Evolutionary conservation across 495 filamentous ascomycete genomes (phyloP), one percentile per base, ranked within the genome.

Genomic region (Collariella sp.): DNA sequence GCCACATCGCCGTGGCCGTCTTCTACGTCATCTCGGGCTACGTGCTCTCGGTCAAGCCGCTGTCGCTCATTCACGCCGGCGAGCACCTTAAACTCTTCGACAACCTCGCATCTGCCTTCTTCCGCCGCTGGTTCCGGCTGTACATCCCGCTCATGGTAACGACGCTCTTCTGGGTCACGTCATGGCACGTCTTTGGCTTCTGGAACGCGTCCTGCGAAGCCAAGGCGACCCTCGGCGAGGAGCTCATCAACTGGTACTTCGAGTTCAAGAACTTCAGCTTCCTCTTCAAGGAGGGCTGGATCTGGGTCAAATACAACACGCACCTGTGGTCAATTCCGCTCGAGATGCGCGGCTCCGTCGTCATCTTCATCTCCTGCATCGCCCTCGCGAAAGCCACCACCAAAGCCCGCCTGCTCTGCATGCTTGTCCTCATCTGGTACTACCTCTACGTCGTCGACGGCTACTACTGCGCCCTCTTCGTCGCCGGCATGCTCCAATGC

Each of bases 241-340:
- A 80, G 61, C 22, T 79, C 6, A 75, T 68, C 71, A 73, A 72
- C 29, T 79, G 76, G 75, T 82, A 82, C 52, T 46, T 54, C 36
- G 75, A 82, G 62, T 73, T 80, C 67, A 82, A 80, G 60, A 78
- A 79, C 63, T 82, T 79, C 66, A 79, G 70, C 65, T 81, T 78
- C 67, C 54, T 79, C 39, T 80, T 75, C 62, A 73, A 73, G 50
- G 67, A 65, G 23, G 62, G 62, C 2, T 54, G 45, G 36, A 36
- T 54, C 36, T 72, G 66, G 69, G 38, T 71, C 38, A 57, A 54
- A 24, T 67, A 62, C 63, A 72, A 74, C 59, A 56, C 57, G 13
- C 71, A 74, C 41, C 59, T 70, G 10, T 74, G 70, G 71, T 74
- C 70, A 15, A 72, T 74, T 48, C 67, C 70, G 52, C 55, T 72